These are phyloP conservation scores for Puccinia novopanici DNA, from an alignment of 1,284 basidiomycete species.

Conservation along the genomic window DNA sequence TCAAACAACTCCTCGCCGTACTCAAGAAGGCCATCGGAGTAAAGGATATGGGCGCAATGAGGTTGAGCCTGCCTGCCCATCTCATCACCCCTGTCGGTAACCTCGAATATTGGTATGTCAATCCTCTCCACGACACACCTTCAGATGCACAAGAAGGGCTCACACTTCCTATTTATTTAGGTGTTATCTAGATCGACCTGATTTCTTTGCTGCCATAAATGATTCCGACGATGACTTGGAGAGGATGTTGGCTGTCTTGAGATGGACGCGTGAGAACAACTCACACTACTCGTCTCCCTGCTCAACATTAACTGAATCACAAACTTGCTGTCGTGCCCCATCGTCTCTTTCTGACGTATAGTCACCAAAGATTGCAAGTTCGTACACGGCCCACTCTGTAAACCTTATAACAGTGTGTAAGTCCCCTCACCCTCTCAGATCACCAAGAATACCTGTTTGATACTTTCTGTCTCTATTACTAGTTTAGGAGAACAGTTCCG, in stretches of 20 bases:
- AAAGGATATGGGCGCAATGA: slow-evolving; percentile 45
- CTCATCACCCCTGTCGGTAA: slow-evolving; percentile 43
- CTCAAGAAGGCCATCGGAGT: slow-evolving; percentile 47
- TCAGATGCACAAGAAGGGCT: too few relatives aligned
- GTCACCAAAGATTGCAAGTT: slow-evolving; percentile 94
- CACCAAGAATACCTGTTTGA: slow-evolving; percentile 26
- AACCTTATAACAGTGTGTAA: slow-evolving; percentile 61
- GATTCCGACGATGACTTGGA: slow-evolving; percentile 35
- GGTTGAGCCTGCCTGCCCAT: slow-evolving; percentile 34
- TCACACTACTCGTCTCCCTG: neutral
- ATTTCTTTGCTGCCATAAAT: slow-evolving; percentile 45
- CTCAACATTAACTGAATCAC: neutral
- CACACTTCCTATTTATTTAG: too few relatives aligned
- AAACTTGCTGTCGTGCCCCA: too few relatives aligned
- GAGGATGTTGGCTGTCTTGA: slow-evolving; percentile 45
- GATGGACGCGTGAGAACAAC: slow-evolving; percentile 49
- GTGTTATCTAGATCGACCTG: slow-evolving; percentile 49
- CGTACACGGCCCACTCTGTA: slow-evolving; percentile 60
- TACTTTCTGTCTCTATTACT: slow-evolving; percentile 70
- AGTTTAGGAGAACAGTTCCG: slow-evolving; percentile 47
- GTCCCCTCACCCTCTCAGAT: slow-evolving; percentile 57
- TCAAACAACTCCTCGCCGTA: slow-evolving; percentile 36
- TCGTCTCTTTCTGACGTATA: slow-evolving; percentile 8
- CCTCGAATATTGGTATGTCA: slow-evolving; percentile 47
- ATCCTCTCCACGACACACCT: too few relatives aligned